Conservation (phyloP, 2,329 filamentous ascomycete species). For the Penicillium psychrosexuale region DNA sequence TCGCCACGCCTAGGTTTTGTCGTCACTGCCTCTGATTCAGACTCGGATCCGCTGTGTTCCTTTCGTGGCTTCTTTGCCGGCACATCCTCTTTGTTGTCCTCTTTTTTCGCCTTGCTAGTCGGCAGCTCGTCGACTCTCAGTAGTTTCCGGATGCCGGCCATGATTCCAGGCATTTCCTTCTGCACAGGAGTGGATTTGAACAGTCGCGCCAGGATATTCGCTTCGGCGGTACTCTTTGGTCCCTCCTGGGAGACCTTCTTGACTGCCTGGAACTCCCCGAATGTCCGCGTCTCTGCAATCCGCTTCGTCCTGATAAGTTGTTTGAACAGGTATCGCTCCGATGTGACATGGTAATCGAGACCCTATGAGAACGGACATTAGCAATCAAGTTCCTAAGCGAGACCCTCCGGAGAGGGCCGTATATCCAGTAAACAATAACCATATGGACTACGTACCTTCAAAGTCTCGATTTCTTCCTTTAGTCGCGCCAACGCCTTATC, state of each 20-base stretch:
- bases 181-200: conserved; percentile 60
- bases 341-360: conserved; percentile 51
- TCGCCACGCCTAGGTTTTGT: conserved; percentile 6
- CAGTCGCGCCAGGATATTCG: conserved; percentile 58
- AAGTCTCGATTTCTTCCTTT: conserved; percentile 53
- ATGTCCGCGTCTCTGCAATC: conserved; percentile 50
- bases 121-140: conserved; percentile 35
- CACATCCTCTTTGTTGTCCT: conserved; percentile 10
- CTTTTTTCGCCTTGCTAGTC: conserved; percentile 15
- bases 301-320: conserved; percentile 57
- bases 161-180: conserved; percentile 50
- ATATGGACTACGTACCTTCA: conserved; percentile 48
- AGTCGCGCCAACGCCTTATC: conserved; percentile 43
- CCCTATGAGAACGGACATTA: conserved; percentile 32
- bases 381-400: not conserved
- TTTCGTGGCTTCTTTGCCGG: conserved; percentile 9
- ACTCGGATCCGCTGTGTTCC: conserved; percentile 8
- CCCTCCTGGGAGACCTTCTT: conserved; percentile 37
- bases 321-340: conserved; percentile 56
- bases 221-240: conserved; percentile 45
- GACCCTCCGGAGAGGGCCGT: not conserved
- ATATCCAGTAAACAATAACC: no score
- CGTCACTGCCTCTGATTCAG: conserved; percentile 9
- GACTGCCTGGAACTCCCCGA: conserved; percentile 43
- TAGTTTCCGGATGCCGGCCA: conserved; percentile 40